Conservation (phyloP, 805 yeast genomes). For the Torulaspora delbrueckii region DNA sequence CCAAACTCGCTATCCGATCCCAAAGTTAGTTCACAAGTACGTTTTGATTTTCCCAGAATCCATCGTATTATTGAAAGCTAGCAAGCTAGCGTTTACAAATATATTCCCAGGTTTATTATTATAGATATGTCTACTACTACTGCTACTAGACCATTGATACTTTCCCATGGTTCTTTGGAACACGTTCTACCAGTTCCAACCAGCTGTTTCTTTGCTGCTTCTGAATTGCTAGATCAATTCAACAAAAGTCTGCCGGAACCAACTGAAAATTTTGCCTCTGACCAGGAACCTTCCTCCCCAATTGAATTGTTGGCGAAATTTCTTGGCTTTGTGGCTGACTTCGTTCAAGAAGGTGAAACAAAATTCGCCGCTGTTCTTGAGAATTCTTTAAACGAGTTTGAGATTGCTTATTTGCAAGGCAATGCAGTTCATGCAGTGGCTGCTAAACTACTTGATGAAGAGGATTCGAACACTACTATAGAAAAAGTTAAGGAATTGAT, state of each 20-base stretch:
- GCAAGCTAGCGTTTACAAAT: conserved; percentile 2
- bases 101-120: conserved; percentile 4
- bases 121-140: conserved; percentile 1
- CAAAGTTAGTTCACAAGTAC: neutral
- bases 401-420: conserved; percentile 67
- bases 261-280: conserved; percentile 80
- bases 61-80: neutral
- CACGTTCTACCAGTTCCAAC: conserved; percentile 85
- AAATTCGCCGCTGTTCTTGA: conserved; percentile 66
- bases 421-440: conserved; percentile 87
- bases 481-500: conserved; percentile 69
- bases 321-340: conserved; percentile 60
- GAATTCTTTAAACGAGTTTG: conserved; percentile 75
- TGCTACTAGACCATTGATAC: conserved; percentile 70
- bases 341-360: conserved; percentile 32
- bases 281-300: conserved; percentile 81
- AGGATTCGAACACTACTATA: conserved; percentile 57
- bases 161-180: conserved; percentile 83
- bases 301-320: conserved; percentile 82
- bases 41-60: neutral
- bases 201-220: conserved; percentile 67
- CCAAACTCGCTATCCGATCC: neutral
- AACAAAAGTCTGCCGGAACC: conserved; percentile 67
- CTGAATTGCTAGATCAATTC: conserved; percentile 86
- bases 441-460: conserved; percentile 54